These are phyloP conservation scores for Termitomyces sp. DNA, from an alignment of 768 basidiomycete genomes.

Conservation along the genomic window DNA sequence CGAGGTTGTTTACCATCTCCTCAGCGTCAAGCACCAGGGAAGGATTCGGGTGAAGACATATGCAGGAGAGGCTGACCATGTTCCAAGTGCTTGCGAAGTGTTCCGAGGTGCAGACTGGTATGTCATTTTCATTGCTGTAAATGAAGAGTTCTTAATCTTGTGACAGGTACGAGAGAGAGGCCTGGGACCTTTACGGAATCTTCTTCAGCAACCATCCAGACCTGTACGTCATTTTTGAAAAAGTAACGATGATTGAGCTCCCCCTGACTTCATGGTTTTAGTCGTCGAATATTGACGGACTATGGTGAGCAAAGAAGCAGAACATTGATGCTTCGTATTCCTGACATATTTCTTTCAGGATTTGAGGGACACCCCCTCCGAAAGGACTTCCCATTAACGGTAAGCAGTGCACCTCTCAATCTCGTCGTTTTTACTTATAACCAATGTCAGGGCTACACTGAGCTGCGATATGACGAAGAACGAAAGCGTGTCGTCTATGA, in stretches of 20 bases:
- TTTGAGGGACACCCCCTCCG: slow-evolving; percentile 97
- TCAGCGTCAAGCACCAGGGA: slow-evolving; percentile 76
- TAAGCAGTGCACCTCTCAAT: slow-evolving; percentile 34
- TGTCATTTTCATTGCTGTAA: slow-evolving; percentile 19
- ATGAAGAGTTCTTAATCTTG: background rate
- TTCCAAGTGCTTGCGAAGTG: slow-evolving; percentile 76
- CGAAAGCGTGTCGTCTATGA: slow-evolving; percentile 97
- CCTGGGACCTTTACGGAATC: slow-evolving; percentile 97
- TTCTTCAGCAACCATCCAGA: slow-evolving; percentile 97
- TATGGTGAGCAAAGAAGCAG: slow-evolving; percentile 58
- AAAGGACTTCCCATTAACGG: slow-evolving; percentile 98
- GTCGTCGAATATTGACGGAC: slow-evolving; percentile 96
- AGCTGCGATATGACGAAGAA: slow-evolving; percentile 97
- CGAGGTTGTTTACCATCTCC: slow-evolving; percentile 94
- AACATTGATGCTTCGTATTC: slow-evolving; percentile 10
- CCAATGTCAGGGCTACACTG: slow-evolving; percentile 84
- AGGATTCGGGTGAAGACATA: slow-evolving; percentile 97
- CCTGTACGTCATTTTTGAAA: slow-evolving; percentile 55
- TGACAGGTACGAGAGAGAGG: slow-evolving; percentile 90
- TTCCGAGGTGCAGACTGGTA: slow-evolving; percentile 96
- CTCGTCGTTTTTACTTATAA: slow-evolving; percentile 5
- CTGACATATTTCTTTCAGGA: slow-evolving; percentile 41
- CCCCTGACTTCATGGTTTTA: slow-evolving; percentile 30
- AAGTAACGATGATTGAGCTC: background rate
- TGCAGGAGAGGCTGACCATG: slow-evolving; percentile 87